Base-by-base conservation (phyloP, 1,284 basidiomycete species). In the Malassezia slooffiae region DNA sequence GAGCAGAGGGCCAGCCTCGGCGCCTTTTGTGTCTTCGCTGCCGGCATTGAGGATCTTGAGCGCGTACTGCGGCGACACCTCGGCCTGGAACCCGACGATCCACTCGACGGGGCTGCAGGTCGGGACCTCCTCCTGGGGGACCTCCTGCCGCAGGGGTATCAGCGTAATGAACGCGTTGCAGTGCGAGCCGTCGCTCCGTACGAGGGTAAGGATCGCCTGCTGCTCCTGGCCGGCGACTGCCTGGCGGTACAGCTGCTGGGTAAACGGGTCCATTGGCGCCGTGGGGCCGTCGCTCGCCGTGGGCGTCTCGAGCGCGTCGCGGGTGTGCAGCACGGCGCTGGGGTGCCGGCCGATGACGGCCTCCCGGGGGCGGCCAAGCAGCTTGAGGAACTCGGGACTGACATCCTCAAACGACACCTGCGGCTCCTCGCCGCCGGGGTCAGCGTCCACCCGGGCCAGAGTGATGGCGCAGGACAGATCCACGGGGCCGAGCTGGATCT, bases 401-500 rank as follows among this genome's bases (percentile, higher is more conserved):
- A 31, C 0, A 88, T 95, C 49, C 95, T 75, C 19, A 75, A 73
- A 61, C 76, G 80, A 66, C 93, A 93, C 0, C 74, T 76, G 19
- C 84, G 85, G 10, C 80, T 83, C 46, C 84, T 85, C 58, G 90
- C 93, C 9, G 93, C 80, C 61, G 87, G 36, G 75, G 75, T 62
- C 95, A 88, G 55, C 79, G 79, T 37, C 82, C 74, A 11, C 83
- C 78, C 15, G 81, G 77, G 66, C 95, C 89, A 96, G 83, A 53
- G 84, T 76, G 69, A 96, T 95, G 8, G 84, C 79, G 65, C 85
- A 89, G 3, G 84, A 83, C 46, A 89, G 74, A 70, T 96, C 90
- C 27, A 96, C 85, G 0, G 90, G 86, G 8, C 90, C 90, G 15
- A 95, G 77, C 5, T 76, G 71, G 35, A 93, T 78, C 47, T 76